Evolutionary conservation across 441 rosid species (phyloP).

Genomic region (Biscutella auriculata): DNA sequence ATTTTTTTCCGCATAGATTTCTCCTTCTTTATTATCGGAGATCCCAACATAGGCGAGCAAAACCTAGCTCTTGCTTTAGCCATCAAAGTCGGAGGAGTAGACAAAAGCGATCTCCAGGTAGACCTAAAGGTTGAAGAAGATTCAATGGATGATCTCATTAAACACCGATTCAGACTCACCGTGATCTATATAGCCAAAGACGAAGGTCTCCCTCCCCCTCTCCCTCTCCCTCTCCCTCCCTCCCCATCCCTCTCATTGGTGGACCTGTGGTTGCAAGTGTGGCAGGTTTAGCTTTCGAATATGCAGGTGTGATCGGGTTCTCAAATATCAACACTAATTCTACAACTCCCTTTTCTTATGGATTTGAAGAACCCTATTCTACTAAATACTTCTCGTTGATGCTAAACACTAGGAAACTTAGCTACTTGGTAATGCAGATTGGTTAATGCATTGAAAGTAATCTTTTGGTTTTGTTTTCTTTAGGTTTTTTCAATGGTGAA

Average conservation of each 20-base stretch:
- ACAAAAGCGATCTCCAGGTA: slow-evolving; percentile 33
- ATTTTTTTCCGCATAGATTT: slow-evolving; percentile 26
- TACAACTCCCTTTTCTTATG: background rate
- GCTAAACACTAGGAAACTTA: too few species aligned
- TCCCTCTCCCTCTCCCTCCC: background rate
- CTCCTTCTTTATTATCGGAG: slow-evolving; percentile 3
- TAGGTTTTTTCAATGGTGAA: too few species aligned
- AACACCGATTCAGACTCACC: slow-evolving; percentile 67
- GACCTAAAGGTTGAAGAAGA: slow-evolving; percentile 29
- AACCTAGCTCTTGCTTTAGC: slow-evolving; percentile 15
- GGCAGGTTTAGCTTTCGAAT: slow-evolving; percentile 59
- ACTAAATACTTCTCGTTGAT: too few species aligned
- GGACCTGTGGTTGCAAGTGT: slow-evolving; percentile 53
- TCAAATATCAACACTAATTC: too few species aligned
- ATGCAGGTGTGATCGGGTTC: slow-evolving; percentile 34
- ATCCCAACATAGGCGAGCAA: background rate
- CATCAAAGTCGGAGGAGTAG: slow-evolving; percentile 38
- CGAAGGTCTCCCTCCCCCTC: slow-evolving; percentile 34
- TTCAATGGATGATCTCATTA: slow-evolving; percentile 34
- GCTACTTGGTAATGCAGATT: too few species aligned
- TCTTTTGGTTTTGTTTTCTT: background rate
- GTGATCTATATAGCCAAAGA: slow-evolving; percentile 60
- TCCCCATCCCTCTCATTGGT: too few species aligned
- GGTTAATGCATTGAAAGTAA: background rate
- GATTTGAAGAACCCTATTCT: too few species aligned